phyloP scores from a whole-genome alignment of 23 red algal species.

The Chondrus crispus region DNA sequence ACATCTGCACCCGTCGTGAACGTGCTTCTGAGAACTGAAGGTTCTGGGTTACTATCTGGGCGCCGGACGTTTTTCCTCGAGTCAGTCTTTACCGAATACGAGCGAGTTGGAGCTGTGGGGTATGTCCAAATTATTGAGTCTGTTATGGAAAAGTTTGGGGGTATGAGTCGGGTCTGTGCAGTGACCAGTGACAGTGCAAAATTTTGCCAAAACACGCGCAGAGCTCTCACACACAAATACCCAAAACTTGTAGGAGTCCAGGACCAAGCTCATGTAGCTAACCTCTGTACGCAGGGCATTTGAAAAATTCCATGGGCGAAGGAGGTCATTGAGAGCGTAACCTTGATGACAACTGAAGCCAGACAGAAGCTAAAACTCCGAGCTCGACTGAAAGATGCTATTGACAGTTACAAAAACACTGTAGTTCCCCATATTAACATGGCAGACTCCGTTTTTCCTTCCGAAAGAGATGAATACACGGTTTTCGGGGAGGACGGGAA shows the following conservation, averaged over 20 bases:
- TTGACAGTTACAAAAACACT: not conserved
- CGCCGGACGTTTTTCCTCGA: slow-evolving; percentile 16
- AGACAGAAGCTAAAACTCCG: not conserved
- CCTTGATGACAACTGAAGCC: not conserved
- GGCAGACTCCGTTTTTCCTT: too few relatives aligned
- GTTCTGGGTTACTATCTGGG: not conserved
- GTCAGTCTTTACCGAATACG: not conserved
- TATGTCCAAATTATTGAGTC: slow-evolving; percentile 28
- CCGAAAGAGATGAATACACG: too few relatives aligned
- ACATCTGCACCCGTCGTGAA: not conserved
- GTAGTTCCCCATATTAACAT: not conserved
- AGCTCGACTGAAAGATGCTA: not conserved
- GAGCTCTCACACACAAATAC: not conserved
- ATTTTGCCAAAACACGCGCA: not conserved
- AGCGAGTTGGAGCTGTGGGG: not conserved
- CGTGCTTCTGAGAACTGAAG: slow-evolving; percentile 15
- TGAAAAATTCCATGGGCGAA: not conserved
- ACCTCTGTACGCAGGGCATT: slow-evolving; percentile 1
- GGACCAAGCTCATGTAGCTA: not conserved
- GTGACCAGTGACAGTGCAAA: slow-evolving; percentile 23
- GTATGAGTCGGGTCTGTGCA: slow-evolving; percentile 3
- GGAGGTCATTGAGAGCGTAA: not conserved
- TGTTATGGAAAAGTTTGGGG: not conserved
- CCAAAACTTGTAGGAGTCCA: not conserved
- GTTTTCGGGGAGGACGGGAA: too few relatives aligned